Evolutionary conservation across 2,329 filamentous ascomycete genomes (phyloP), one percentile per base, ranked within the genome.

Genomic region (Aspergillus spinulosporus): DNA sequence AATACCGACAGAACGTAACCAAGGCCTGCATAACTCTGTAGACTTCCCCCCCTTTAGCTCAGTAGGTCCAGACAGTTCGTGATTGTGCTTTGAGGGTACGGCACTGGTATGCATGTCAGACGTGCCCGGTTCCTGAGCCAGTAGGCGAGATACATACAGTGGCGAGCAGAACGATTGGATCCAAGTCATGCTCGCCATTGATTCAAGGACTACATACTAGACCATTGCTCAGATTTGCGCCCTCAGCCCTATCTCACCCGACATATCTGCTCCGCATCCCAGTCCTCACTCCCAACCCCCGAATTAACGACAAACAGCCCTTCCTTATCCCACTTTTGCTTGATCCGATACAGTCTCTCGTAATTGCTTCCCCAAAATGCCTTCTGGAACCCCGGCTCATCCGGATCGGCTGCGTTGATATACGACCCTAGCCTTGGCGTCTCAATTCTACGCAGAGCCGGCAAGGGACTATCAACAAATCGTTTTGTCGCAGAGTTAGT

Each of bases 341-440:
- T 50, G 1, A 34, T 11, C 8, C 0, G 1, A 6, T 21, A 6
- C 5, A 50, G 8, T 4, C 37, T 3, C 1, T n/a, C 6, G n/a
- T 50, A 50, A 42, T 71, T 69, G 3, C 60, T 46, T 4, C 75
- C 76, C 70, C 71, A 78, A 60, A 77, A 78, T 4, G 70, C 63
- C 15, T 68, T 29, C 55, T 76, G 71, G 63, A 72, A 77, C 28
- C 70, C 59, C 4, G 73, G 69, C 60, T 78, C 74, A 15, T 67
- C 68, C 6, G 70, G 66, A 58, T 76, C 69, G 4, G 74, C 74
- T 58, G 74, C 72, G 46, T 76, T 76, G 14, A 69, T 51, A 50
- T 76, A 76, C 1, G 68, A 64, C 9, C 72, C 74, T 60, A 66
- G 66, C 21, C 58, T 1, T 12, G 34, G 34, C 11, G 9, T n/a